Base-by-base conservation (phyloP, 441 rosid genomes). In the Populus hybrid region DNA sequence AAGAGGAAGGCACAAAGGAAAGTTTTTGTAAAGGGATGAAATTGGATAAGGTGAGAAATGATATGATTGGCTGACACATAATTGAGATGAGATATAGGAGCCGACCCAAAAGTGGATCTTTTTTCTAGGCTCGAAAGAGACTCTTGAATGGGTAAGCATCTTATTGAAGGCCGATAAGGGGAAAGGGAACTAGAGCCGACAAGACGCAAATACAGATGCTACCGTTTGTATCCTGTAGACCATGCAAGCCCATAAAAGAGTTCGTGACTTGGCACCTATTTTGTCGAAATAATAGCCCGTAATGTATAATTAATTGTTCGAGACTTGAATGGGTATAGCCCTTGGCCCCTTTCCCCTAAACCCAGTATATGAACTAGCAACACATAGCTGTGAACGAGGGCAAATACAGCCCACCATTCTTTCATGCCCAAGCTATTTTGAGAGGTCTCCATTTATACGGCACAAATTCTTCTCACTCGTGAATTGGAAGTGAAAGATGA, bases 21-120 rank as follows among this genome's bases (percentile, higher is more conserved):
- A 11, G 29, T 9, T 59, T 35, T 42, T 74, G 78, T 63, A 45
- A n/a, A 42, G 69, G 29, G 77, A 24, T 14, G 16, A 31, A 35
- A 23, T 64, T n/a, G 31, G 82, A 79, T 35, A 75, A 79, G 78
- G 74, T 31, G 74, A 70, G 42, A n/a, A 18, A 23, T 10, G 1
- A 65, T 38, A 16, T 31, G 80, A 16, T 33, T 72, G 78, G 82
- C 35, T 63, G 42, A 18, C 66, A 64, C 20, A 28, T 28, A 73
- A 75, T 71, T 24, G 18, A 69, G 74, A 53, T 40, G 18, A 45
- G 28, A 68, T 24, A 31, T 11, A 14, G 53, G 65, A 61, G 36
- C 33, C 4, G 0, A 2, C 36, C 36, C 36, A 33, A 33, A 33
- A 33, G 36, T 33, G 36, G 36, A 33, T 33, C 36, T 1, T 6